Evolutionary conservation across 2,329 filamentous ascomycete species (phyloP).

Genomic region (Botrytis medusae): DNA sequence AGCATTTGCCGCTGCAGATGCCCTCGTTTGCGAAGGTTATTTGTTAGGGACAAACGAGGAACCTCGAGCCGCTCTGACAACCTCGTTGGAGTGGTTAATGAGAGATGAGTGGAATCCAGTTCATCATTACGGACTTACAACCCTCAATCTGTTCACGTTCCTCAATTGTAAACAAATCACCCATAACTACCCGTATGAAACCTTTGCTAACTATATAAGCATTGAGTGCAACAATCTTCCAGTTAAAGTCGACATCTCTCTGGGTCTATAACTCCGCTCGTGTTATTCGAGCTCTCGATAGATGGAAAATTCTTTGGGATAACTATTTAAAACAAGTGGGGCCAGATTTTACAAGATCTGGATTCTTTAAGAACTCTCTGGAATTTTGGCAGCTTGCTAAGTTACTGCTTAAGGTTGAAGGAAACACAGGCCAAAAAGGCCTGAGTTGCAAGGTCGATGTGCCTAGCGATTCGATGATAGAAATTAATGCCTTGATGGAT

Average conservation of each 20-base stretch:
- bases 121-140: constrained; percentile 1
- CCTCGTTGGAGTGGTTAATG: constrained; percentile 1
- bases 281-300: not conserved
- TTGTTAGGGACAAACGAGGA: not conserved
- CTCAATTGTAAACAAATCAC: not conserved
- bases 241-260: not conserved
- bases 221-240: not conserved
- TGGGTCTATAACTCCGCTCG: not conserved
- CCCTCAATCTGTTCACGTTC: not conserved
- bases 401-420: not conserved
- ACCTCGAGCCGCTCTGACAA: not conserved
- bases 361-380: constrained; percentile 10
- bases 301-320: constrained; percentile 13
- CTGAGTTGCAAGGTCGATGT: too few relatives aligned
- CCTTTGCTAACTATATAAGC: constrained; percentile 2
- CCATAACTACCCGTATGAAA: not conserved
- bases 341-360: not conserved
- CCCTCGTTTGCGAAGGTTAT: constrained; percentile 10
- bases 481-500: not conserved
- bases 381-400: constrained; percentile 13
- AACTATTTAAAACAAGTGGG: not conserved
- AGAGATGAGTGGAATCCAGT: constrained; percentile 1
- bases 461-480: not conserved
- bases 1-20: constrained; percentile 10
- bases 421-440: not conserved